Conservation (phyloP, 257 asterid species). For the Phtheirospermum japonicum region DNA sequence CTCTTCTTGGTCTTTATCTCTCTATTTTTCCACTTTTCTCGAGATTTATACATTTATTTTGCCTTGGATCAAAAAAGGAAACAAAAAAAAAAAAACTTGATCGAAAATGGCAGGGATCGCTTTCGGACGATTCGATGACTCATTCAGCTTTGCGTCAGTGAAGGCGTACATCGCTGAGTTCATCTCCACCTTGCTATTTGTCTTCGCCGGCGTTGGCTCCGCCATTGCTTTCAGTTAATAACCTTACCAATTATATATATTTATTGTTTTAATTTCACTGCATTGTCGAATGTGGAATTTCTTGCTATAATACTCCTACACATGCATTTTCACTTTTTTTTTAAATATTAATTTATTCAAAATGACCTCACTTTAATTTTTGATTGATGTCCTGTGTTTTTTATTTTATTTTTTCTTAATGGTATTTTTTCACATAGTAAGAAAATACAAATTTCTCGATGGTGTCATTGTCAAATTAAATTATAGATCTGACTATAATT, state of each 20-base stretch:
- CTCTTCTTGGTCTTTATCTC: neutral
- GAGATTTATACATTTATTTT: neutral
- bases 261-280: too few relatives aligned
- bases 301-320: too few relatives aligned
- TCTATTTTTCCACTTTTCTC: neutral
- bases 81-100: neutral
- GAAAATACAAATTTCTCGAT: too few relatives aligned
- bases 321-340: too few relatives aligned
- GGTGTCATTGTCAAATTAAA: neutral
- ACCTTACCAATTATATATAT: neutral
- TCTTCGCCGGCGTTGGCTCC: conserved; percentile 97
- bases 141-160: conserved; percentile 53
- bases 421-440: too few relatives aligned
- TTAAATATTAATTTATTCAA: too few relatives aligned
- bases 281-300: too few relatives aligned
- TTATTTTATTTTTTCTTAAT: too few relatives aligned
- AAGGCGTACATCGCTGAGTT: conserved; percentile 93
- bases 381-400: too few relatives aligned
- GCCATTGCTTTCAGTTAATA: conserved; percentile 86
- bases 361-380: too few relatives aligned
- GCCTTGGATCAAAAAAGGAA: neutral
- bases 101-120: conserved; percentile 65
- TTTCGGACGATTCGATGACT: conserved; percentile 75
- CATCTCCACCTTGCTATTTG: conserved; percentile 92
- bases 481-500: neutral